Conservation (phyloP, 2,329 filamentous ascomycete species). For the Fusarium sp. region DNA sequence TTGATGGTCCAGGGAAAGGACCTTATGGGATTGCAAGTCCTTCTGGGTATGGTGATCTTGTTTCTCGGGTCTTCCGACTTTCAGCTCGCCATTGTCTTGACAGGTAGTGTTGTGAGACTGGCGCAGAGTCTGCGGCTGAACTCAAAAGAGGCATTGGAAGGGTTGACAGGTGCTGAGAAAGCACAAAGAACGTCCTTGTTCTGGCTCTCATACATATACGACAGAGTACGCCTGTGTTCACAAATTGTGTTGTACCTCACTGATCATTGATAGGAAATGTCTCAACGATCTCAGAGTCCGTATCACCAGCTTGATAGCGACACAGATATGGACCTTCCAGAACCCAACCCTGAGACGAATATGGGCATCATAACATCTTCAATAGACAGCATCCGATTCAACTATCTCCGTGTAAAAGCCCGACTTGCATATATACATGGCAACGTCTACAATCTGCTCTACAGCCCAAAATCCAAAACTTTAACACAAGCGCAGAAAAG, state of each 20-base stretch:
- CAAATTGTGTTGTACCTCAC: neutral
- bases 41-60: constrained; percentile 50
- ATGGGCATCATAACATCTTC: constrained; percentile 28
- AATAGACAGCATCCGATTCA: constrained; percentile 11
- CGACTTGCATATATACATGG: constrained; percentile 39
- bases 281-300: constrained; percentile 48
- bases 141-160: constrained; percentile 29
- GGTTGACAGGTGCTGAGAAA: neutral
- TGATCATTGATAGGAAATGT: constrained; percentile 46
- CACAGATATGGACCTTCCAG: constrained; percentile 49
- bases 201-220: constrained; percentile 52
- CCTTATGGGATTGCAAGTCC: constrained; percentile 48
- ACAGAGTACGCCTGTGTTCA: constrained; percentile 35
- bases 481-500: constrained; percentile 13
- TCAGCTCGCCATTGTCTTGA: constrained; percentile 48
- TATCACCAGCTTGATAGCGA: constrained; percentile 52
- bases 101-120: constrained; percentile 49
- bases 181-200: constrained; percentile 50
- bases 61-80: constrained; percentile 49
- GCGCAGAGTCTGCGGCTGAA: constrained; percentile 50
- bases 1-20: constrained; percentile 48
- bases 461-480: constrained; percentile 7
- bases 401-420: constrained; percentile 24
- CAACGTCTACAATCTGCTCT: constrained; percentile 32
- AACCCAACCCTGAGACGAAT: neutral